These are phyloP conservation scores for Solanum sejunctum DNA, from an alignment of 257 asterid species.

Conservation along the genomic window DNA sequence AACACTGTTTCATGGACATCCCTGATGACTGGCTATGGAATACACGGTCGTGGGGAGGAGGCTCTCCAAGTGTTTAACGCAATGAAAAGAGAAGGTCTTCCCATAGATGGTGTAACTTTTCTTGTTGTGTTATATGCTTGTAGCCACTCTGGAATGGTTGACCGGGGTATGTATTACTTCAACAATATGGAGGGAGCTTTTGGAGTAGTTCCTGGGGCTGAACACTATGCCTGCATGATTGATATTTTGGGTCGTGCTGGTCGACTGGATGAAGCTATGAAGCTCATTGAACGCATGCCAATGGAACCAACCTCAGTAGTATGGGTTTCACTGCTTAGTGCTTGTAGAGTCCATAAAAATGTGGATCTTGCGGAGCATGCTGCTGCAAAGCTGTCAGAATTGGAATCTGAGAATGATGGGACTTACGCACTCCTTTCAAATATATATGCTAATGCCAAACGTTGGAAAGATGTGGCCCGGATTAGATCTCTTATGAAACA, in stretches of 20 bases:
- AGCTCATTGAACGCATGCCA: conserved; percentile 52
- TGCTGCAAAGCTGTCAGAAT: conserved; percentile 36
- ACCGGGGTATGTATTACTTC: conserved; percentile 58
- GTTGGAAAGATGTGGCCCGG: conserved; percentile 86
- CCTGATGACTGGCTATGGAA: conserved; percentile 79
- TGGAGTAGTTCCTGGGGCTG: conserved; percentile 53
- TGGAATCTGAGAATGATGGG: conserved; percentile 77
- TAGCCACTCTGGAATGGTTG: conserved; percentile 89
- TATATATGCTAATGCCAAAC: conserved; percentile 66
- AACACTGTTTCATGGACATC: conserved; percentile 81
- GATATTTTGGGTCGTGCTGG: conserved; percentile 90
- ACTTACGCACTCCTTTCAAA: conserved; percentile 74
- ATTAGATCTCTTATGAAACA: conserved; percentile 60
- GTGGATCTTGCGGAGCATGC: conserved; percentile 81
- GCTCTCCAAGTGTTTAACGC: conserved; percentile 46
- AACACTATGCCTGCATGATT: conserved; percentile 82
- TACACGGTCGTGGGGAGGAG: conserved; percentile 81
- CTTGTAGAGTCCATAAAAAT: conserved; percentile 75
- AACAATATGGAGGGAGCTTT: conserved; percentile 41
- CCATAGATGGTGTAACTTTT: conserved; percentile 64
- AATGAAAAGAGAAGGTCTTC: conserved; percentile 40
- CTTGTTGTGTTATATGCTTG: conserved; percentile 82
- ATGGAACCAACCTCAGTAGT: conserved; percentile 53
- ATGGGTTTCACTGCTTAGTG: conserved; percentile 80
- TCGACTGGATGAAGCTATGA: conserved; percentile 61